A percentile compares a stretch with the other conserved stretches of the same genome.
Conservation (phyloP, 805 yeast genomes). For the Candida verbasci region DNA sequence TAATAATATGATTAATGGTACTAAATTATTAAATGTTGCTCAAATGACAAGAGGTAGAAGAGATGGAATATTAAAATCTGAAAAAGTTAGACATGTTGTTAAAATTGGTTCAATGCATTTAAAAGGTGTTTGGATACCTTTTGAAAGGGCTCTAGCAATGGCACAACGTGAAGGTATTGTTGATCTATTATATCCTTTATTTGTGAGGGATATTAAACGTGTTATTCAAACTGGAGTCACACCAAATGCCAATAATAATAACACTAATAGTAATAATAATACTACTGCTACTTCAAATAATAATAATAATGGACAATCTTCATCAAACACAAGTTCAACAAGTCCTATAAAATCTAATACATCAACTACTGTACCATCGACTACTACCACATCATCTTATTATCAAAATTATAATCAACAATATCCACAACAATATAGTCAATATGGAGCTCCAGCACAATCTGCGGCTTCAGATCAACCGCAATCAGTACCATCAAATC, state of each 20-base stretch:
- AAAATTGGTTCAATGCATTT: conserved; percentile 85
- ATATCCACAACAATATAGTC: conserved; percentile 5
- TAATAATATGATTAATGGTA: conserved; percentile 81
- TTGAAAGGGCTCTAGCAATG: conserved; percentile 75
- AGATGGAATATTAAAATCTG: conserved; percentile 78
- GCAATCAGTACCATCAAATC: background rate
- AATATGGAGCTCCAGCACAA: background rate
- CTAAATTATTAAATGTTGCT: conserved; percentile 76
- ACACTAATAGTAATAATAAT: background rate
- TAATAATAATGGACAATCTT: background rate
- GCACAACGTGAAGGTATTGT: conserved; percentile 76
- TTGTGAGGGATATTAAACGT: conserved; percentile 69
- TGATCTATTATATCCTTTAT: conserved; percentile 61
- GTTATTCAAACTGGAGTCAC: conserved; percentile 45
- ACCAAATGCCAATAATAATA: conserved; percentile 19
- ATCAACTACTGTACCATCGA: background rate
- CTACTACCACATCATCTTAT: conserved; percentile 3
- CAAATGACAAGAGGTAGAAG: conserved; percentile 85
- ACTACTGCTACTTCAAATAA: background rate
- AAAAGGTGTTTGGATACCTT: conserved; percentile 89
- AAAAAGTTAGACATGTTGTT: conserved; percentile 72
- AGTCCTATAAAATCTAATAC: conserved; percentile 2
- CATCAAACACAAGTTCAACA: background rate
- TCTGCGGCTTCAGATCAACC: conserved; percentile 3
- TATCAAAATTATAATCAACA: conserved; percentile 7